These are phyloP conservation scores for Xylaria sp. DNA, from an alignment of 2,329 filamentous ascomycete species.

Conservation along the genomic window DNA sequence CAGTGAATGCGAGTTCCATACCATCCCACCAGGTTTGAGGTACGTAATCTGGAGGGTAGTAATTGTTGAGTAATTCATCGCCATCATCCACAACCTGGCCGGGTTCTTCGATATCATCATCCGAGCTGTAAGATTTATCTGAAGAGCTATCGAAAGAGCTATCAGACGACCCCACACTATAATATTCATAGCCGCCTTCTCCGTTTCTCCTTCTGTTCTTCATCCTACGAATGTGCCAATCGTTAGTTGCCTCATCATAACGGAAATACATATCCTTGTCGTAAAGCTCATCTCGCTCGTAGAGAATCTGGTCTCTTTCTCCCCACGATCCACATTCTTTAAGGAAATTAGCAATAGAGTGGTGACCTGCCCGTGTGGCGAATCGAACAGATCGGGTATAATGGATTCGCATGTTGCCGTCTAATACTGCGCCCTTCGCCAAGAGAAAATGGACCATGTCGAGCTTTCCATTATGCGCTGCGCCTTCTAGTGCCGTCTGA, in stretches of 20 bases:
- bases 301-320: slow-evolving; percentile 13
- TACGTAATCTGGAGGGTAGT: background rate
- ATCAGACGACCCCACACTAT: background rate
- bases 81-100: background rate
- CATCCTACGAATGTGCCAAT: background rate
- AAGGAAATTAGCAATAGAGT: slow-evolving; percentile 1
- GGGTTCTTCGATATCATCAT: background rate
- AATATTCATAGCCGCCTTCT: background rate
- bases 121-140: background rate
- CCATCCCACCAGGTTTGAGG: background rate
- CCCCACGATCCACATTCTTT: slow-evolving; percentile 18
- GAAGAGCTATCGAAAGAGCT: background rate
- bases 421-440: slow-evolving; percentile 8
- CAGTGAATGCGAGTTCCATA: background rate
- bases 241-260: background rate
- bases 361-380: background rate
- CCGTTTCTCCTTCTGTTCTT: background rate
- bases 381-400: slow-evolving; percentile 23
- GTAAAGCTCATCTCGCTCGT: background rate
- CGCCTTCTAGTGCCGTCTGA: slow-evolving; percentile 28
- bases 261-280: background rate
- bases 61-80: background rate
- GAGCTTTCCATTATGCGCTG: slow-evolving; percentile 25
- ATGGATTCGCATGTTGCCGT: slow-evolving; percentile 20
- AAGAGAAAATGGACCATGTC: slow-evolving; percentile 30